Evolutionary conservation across 140 eudicot genomes (phyloP), one percentile per base, ranked within the genome.

Genomic region (Flaveria floridana): DNA sequence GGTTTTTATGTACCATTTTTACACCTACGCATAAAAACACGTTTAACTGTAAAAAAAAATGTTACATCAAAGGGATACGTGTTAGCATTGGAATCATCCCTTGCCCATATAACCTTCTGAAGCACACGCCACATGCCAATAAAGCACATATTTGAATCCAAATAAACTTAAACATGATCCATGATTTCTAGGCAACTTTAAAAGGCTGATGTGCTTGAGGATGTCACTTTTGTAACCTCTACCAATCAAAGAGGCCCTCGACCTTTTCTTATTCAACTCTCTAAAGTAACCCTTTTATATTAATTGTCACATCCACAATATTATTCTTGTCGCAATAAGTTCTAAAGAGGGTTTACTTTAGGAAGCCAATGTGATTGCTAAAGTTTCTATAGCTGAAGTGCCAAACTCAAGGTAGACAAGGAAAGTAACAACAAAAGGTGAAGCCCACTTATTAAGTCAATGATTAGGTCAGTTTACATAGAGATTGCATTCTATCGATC

Each of bases 131-230:
- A 63, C 70, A n/a, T 65, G 70, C 14, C 70, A 65, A 34, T 65
- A 65, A 65, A 65, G 14, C 42, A 25, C 6, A 37, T 0, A 65
- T 63, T 37, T 65, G 51, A 15, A 16, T 3, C 70, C 26, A 65
- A n/a, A 37, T 65, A 65, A 48, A 26, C 25, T 65, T 65, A 34
- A 65, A 65, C 51, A 65, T 65, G 26, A 65, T 65, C 25, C 51
- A 37, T 7, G 51, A n/a, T 65, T 65, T 37, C 51, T 65, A 65
- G 70, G 51, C 44, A 37, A 65, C 70, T 65, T 65, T 65, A 37
- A 13, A 65, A 34, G 15, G 70, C 48, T 48, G 10, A 25, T 25
- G 2, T 37, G 47, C 6, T 7, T 65, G 25, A 15, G n/a, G 16
- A n/a, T 37, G 26, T 65, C 25, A 65, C 51, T 34, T 65, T 65